Percentiles rank a stretch among this genome's conserved stretches.
Conservation (phyloP, 306 rosid genomes). For the Delonix regia region DNA sequence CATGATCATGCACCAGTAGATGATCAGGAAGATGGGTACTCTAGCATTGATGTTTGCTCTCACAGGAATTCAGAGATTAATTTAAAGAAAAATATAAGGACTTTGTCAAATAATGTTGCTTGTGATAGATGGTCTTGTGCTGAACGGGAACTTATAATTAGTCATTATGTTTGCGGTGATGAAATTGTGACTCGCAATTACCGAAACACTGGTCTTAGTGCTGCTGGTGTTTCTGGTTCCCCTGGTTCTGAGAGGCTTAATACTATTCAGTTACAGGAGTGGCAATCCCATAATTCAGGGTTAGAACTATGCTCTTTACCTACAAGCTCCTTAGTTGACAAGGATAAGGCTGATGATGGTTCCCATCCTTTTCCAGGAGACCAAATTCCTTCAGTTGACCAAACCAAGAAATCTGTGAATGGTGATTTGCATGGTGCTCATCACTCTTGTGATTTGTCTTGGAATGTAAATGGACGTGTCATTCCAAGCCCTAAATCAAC, state of each 20-base stretch:
- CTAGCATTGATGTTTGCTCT: constrained; percentile 41
- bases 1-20: constrained; percentile 46
- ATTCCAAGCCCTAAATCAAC: constrained; percentile 76
- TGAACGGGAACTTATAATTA: constrained; percentile 38
- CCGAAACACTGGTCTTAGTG: constrained; percentile 35
- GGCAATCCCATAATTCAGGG: constrained; percentile 43
- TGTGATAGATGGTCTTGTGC: constrained; percentile 48
- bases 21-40: constrained; percentile 50
- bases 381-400: constrained; percentile 65
- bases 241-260: constrained; percentile 40
- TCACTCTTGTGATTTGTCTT: constrained; percentile 57
- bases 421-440: constrained; percentile 52
- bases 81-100: constrained; percentile 40
- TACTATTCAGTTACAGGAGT: constrained; percentile 38
- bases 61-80: constrained; percentile 41
- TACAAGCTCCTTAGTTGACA: constrained; percentile 38
- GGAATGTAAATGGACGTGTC: constrained; percentile 61
- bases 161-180: constrained; percentile 42
- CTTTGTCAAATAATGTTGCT: constrained; percentile 38
- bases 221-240: constrained; percentile 49
- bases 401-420: constrained; percentile 54
- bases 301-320: constrained; percentile 43
- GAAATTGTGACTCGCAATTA: constrained; percentile 36
- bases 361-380: constrained; percentile 53
- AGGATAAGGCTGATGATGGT: constrained; percentile 51